phyloP scores from a whole-genome alignment of 495 filamentous ascomycete species.

The Aspergillus hancockii region DNA sequence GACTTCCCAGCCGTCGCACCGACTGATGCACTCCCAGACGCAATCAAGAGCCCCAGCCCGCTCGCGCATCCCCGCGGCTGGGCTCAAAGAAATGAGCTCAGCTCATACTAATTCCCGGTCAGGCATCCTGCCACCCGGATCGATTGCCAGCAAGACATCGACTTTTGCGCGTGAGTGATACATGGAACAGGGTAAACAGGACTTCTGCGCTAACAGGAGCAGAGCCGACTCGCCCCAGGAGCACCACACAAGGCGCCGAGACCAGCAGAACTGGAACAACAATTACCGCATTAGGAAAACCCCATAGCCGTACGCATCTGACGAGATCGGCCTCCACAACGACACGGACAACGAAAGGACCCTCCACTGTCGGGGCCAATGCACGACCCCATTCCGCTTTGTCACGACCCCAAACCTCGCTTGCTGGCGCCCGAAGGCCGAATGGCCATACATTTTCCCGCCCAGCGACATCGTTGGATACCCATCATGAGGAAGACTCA shows the following conservation, averaged over 20 bases:
- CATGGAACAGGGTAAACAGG: not conserved
- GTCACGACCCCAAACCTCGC: conserved; percentile 50
- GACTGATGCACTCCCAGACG: conserved; percentile 21
- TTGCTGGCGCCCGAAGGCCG: conserved; percentile 40
- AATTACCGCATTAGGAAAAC: conserved; percentile 33
- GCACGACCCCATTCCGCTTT: conserved; percentile 48
- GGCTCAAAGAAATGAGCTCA: conserved; percentile 58
- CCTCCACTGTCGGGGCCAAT: conserved; percentile 57
- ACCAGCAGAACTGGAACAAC: conserved; percentile 38
- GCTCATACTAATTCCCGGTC: conserved; percentile 71
- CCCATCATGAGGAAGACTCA: conserved; percentile 50
- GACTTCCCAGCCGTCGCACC: not conserved
- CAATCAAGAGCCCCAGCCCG: conserved; percentile 33
- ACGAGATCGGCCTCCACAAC: conserved; percentile 45
- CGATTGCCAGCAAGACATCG: conserved; percentile 38
- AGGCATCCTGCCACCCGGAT: conserved; percentile 49
- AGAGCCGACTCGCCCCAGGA: conserved; percentile 59
- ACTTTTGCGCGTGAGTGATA: conserved; percentile 35
- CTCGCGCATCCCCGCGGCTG: conserved; percentile 37
- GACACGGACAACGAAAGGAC: conserved; percentile 51
- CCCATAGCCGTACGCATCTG: conserved; percentile 43
- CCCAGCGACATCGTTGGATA: conserved; percentile 63
- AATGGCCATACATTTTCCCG: conserved; percentile 49
- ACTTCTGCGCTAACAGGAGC: conserved; percentile 41
- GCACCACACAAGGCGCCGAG: conserved; percentile 50